Conservation (phyloP, 306 rosid genomes). For the Cicer pinnatifidum region DNA sequence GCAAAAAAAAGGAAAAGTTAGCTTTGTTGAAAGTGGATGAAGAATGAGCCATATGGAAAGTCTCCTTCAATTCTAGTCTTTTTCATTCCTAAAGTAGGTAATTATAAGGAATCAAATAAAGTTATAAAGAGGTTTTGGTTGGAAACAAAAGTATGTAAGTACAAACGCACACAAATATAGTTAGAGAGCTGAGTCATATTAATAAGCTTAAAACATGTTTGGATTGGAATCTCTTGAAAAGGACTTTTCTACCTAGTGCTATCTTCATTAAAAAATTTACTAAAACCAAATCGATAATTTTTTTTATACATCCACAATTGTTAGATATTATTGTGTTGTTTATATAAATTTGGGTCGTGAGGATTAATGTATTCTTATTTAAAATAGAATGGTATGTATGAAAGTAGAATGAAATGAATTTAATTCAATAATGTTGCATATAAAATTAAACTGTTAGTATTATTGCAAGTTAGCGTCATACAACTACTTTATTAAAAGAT, state of each 20-base stretch:
- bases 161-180: slow-evolving; percentile 39
- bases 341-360: not conserved
- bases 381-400: too few species aligned
- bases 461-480: slow-evolving; percentile 26
- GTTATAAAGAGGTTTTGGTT: slow-evolving; percentile 20
- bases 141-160: slow-evolving; percentile 36
- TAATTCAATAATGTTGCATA: too few species aligned
- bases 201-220: slow-evolving; percentile 33
- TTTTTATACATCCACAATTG: not conserved
- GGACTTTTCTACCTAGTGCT: not conserved
- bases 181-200: slow-evolving; percentile 30
- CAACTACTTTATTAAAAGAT: slow-evolving; percentile 8
- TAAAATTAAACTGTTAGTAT: not conserved
- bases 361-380: too few species aligned
- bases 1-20: slow-evolving; percentile 19
- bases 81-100: slow-evolving; percentile 46
- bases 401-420: too few species aligned
- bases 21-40: slow-evolving; percentile 44
- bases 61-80: slow-evolving; percentile 23
- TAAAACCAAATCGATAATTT: not conserved
- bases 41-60: slow-evolving; percentile 27
- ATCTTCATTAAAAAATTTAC: not conserved
- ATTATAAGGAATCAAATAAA: slow-evolving; percentile 44
- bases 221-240: slow-evolving; percentile 36
- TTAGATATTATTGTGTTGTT: not conserved